These are phyloP conservation scores for Pichia sorboxylosa DNA, from an alignment of 1,139 yeast genomes.

Conservation along the genomic window DNA sequence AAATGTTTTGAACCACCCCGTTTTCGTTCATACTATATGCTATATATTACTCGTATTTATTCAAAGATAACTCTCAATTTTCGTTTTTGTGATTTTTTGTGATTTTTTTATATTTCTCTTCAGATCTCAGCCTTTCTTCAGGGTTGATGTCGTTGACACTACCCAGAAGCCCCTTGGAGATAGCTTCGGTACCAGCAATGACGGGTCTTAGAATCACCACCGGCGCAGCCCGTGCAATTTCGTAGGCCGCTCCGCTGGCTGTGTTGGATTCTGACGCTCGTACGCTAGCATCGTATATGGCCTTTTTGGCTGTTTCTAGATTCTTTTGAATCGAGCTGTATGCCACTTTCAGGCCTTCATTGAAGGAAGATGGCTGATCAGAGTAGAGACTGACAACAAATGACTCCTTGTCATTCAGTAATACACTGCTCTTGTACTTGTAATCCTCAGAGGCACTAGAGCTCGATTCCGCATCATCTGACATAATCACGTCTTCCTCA, in stretches of 20 bases:
- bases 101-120: conserved; percentile 38
- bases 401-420: conserved; percentile 13
- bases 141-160: conserved; percentile 74
- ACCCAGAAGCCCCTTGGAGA: conserved; percentile 74
- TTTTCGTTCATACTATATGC: neutral
- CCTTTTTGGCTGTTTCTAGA: conserved; percentile 52
- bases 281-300: conserved; percentile 46
- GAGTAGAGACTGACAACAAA: conserved; percentile 67
- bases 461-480: conserved; percentile 1
- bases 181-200: conserved; percentile 88
- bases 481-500: conserved; percentile 7
- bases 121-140: conserved; percentile 34
- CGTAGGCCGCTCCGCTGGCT: conserved; percentile 54
- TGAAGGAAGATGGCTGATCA: conserved; percentile 63
- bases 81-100: too few species aligned
- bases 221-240: conserved; percentile 71
- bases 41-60: neutral
- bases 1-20: neutral
- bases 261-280: conserved; percentile 52
- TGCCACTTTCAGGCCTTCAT: conserved; percentile 65
- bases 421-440: conserved; percentile 7
- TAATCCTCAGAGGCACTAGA: conserved; percentile 1
- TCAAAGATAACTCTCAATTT: too few species aligned
- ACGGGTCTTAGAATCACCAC: conserved; percentile 72
- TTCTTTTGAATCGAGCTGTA: conserved; percentile 63